phyloP scores from a whole-genome alignment of 2,329 filamentous ascomycete genomes.

The Pseudogymnoascus sp. region DNA sequence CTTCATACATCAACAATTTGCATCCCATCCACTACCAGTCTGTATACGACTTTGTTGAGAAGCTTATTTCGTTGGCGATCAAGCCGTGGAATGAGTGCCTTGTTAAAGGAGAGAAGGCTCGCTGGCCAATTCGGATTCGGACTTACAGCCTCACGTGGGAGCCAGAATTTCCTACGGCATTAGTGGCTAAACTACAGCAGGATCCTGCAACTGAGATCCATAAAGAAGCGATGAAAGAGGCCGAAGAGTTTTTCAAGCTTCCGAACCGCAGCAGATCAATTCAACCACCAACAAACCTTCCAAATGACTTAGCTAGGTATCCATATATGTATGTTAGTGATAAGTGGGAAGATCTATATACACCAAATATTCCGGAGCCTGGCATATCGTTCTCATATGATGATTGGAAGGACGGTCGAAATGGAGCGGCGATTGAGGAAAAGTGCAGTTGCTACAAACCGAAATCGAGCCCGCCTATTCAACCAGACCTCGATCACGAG shows the following conservation, averaged over 20 bases:
- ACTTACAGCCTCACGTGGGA: conserved; percentile 7
- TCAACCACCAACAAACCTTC: not conserved
- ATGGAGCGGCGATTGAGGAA: not conserved
- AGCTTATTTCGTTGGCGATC: conserved; percentile 26
- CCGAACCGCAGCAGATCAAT: not conserved
- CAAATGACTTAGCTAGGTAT: not conserved
- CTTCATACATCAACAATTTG: conserved; percentile 35
- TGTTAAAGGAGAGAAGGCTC: conserved; percentile 1
- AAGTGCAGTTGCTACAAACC: not conserved
- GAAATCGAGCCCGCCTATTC: not conserved
- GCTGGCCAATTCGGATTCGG: conserved; percentile 9
- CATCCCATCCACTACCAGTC: conserved; percentile 28
- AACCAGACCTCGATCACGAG: not conserved
- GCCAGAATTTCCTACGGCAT: not conserved
- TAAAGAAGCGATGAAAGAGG: not conserved
- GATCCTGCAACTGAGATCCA: not conserved
- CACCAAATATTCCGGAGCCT: not conserved
- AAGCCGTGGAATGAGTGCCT: conserved; percentile 27
- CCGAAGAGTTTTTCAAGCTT: not conserved
- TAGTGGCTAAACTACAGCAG: not conserved
- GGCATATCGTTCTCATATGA: not conserved
- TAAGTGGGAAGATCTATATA: not conserved
- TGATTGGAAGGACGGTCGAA: conserved; percentile 5
- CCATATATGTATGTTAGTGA: not conserved
- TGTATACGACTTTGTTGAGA: conserved; percentile 32